These are phyloP conservation scores for Aristolochia fimbriata DNA, from an alignment of 164 flowering plant species.

Conservation along the genomic window DNA sequence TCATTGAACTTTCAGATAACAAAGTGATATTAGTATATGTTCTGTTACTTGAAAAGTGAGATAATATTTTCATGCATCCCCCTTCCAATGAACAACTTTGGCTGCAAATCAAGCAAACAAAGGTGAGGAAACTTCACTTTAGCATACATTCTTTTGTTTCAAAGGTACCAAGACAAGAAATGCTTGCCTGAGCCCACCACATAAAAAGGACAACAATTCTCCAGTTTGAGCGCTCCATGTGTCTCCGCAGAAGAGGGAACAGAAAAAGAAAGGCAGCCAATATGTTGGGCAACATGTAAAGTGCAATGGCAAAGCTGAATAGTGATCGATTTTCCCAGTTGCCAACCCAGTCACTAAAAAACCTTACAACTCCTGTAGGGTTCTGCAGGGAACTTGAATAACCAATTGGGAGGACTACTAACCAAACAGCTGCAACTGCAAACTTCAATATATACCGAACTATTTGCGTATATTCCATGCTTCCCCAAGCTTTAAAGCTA, in stretches of 20 bases:
- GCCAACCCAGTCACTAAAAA: conserved; percentile 54
- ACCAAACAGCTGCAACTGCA: conserved; percentile 76
- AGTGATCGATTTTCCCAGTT: conserved; percentile 58
- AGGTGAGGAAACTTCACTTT: conserved; percentile 1
- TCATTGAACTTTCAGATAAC: neutral
- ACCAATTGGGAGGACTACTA: conserved; percentile 68
- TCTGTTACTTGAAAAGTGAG: conserved; percentile 82
- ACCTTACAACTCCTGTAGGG: conserved; percentile 69
- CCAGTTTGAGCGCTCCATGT: conserved; percentile 81
- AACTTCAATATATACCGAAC: conserved; percentile 79
- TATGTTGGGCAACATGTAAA: conserved; percentile 75
- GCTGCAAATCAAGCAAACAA: conserved; percentile 36
- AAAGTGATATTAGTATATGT: neutral
- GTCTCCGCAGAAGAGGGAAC: conserved; percentile 63
- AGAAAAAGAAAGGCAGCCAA: conserved; percentile 65
- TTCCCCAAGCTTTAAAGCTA: conserved; percentile 78
- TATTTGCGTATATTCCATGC: conserved; percentile 66
- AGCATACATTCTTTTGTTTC: neutral
- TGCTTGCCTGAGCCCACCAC: conserved; percentile 99
- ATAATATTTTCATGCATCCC: conserved; percentile 93
- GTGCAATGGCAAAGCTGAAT: conserved; percentile 53
- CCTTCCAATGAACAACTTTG: conserved; percentile 86
- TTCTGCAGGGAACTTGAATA: conserved; percentile 63
- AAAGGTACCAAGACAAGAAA: conserved; percentile 3
- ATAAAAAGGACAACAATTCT: conserved; percentile 46